Base-by-base conservation (phyloP, 2,329 filamentous ascomycete species). In the Cercospora canescens region DNA sequence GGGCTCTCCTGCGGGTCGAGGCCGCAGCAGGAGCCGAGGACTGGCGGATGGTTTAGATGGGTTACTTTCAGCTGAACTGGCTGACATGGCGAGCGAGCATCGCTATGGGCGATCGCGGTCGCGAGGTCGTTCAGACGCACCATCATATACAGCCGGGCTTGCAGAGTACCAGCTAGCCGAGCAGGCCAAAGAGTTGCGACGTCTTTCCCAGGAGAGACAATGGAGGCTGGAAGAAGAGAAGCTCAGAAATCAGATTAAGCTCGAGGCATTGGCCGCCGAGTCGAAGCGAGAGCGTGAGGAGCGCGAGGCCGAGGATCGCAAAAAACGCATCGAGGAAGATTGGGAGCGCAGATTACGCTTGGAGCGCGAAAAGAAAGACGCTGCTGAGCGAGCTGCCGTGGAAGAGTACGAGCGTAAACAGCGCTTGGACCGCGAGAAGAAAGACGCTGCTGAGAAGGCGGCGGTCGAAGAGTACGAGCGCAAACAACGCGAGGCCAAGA, bases 341-440 rank as follows among this genome's bases (percentile, higher is more conserved):
- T 74, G 81, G 30, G 75, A 77, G 62, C 75, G 78, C 1, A 79
- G 81, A 65, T 76, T 81, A 60, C 77, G 79, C 62, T 64, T 71
- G 55, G 70, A 75, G 1, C 77, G 76, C 41, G 78, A 79, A 59
- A 77, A 76, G 60, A 72, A 75, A 41, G 72, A 76, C 21, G 75
- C 76, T 18, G 65, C 65, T 21, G 63, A 69, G 26, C 76, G 79
- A 56, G 75, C 76, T 45, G 70, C 80, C 6, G 71, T 79, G 5
- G 72, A 76, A 64, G 76, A 81, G 56, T 75, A 81, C 34, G 75
- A 76, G 57, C 74, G 77, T n/a, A n/a, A n/a, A n/a, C n/a, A n/a
- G n/a, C 77, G 79, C 62, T 65, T 71, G 55, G 69, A 75, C 1
- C 77, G 76, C 41, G 78, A 79, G 60, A 77, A 76, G 59, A 72